These are phyloP conservation scores for Coccomyxa subellipsoidea DNA, from an alignment of 163 green algal genomes.

Conservation along the genomic window DNA sequence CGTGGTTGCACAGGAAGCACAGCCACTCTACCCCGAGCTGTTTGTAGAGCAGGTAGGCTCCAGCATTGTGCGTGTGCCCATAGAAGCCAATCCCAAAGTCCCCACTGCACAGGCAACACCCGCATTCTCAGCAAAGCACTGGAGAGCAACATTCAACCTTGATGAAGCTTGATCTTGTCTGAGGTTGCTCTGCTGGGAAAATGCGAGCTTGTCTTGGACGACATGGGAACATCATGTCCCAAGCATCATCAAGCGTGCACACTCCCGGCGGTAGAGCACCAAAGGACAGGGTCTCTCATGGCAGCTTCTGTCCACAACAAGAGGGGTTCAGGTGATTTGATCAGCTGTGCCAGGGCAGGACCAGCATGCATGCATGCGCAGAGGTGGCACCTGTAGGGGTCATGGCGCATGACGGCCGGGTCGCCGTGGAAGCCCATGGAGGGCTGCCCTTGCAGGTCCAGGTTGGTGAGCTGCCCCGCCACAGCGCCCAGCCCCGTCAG, in stretches of 20 bases:
- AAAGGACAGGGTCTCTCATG: too few relatives aligned
- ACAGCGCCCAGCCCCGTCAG: conserved; percentile 17
- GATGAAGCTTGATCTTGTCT: not conserved
- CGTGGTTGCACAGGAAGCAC: conserved; percentile 13
- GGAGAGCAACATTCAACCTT: not conserved
- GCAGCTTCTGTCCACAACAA: too few relatives aligned
- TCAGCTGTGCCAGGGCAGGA: too few relatives aligned
- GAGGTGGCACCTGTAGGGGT: conserved; percentile 6
- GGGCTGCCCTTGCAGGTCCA: conserved; percentile 12
- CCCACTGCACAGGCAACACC: conserved; percentile 4
- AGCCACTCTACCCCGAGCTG: conserved; percentile 5
- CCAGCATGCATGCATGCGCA: too few relatives aligned
- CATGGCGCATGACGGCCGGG: conserved; percentile 11
- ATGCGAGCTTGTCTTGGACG: too few relatives aligned
- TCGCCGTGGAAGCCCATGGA: conserved; percentile 19
- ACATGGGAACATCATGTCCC: too few relatives aligned
- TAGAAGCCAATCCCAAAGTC: conserved; percentile 26
- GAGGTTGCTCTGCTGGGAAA: too few relatives aligned
- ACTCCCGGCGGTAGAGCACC: too few relatives aligned
- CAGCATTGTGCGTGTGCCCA: not conserved
- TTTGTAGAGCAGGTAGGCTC: not conserved
- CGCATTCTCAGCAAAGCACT: not conserved
- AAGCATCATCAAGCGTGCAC: too few relatives aligned
- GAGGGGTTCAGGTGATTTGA: too few relatives aligned
- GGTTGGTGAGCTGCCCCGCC: conserved; percentile 17